Evolutionary conservation across 768 basidiomycete species (phyloP), one percentile per base, ranked within the genome.

Genomic region (Chalciporus pseudorubinellus): DNA sequence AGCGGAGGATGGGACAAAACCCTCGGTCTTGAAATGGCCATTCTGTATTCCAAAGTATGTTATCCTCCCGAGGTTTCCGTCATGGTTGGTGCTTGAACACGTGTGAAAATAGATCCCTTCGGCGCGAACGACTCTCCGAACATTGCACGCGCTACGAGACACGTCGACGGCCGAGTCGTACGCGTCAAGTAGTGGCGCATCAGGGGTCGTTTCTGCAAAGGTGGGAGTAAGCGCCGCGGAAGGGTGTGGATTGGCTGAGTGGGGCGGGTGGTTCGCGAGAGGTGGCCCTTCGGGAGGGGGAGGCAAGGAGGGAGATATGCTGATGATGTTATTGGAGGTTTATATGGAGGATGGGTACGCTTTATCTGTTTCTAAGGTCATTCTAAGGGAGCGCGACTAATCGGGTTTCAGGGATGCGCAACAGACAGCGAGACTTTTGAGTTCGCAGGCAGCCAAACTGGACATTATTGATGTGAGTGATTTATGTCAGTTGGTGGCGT

Each of bases 161-260:
- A 74, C 80, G 0, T 72, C 79, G 0, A 88, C 91, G 3, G 91
- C 93, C 0, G 92, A 95, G 63, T 79, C 84, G 5, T 97, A 94
- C 67, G 95, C 94, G 60, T 79, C 86, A 1, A 80, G 87, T 28
- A 85, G 84, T 16, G 92, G 94, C 5, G 80, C 82, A 36, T 45
- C 36, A 1, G 65, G 65, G 19, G 79, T 95, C 20, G 72, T 97
- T 84, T 34, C 82, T 77, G 20, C 78, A 75, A 61, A 79, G 74
- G 18, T 63, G 59, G 43, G 73, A 70, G 12, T 70, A 84, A 59
- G 80, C 76, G 59, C 71, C 70, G 39, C 89, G 79, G 88, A 79
- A 74, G 12, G 70, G 56, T 51, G 71, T 73, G 45, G 68, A 80
- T 21, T 79, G 79, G 50, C 70, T 60, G 62, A 60, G 45, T 69